Percentiles rank a stretch among this genome's conserved stretches.
These are phyloP conservation scores for Neofusicoccum umdonicola DNA, from an alignment of 2,329 filamentous ascomycete species.

Conservation along the genomic window DNA sequence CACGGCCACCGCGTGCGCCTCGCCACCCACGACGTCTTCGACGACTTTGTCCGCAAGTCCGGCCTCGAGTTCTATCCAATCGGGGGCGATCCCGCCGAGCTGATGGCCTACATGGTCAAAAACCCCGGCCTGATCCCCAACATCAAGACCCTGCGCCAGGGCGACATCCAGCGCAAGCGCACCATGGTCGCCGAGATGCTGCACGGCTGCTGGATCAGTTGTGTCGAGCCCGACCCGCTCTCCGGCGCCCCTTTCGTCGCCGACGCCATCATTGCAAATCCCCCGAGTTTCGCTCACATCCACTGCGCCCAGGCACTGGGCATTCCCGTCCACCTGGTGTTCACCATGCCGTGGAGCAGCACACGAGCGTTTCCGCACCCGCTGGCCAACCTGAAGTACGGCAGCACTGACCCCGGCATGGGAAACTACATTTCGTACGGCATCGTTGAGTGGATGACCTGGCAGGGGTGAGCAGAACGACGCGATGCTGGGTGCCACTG, in stretches of 20 bases:
- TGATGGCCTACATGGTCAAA: slow-evolving; percentile 72
- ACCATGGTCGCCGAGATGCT: slow-evolving; percentile 31
- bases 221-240: slow-evolving; percentile 15
- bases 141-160: slow-evolving; percentile 28
- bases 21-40: slow-evolving; percentile 56
- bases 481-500: background rate
- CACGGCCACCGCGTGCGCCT: slow-evolving; percentile 57
- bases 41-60: slow-evolving; percentile 52
- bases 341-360: slow-evolving; percentile 50
- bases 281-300: slow-evolving; percentile 23
- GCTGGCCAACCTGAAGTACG: slow-evolving; percentile 46
- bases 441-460: slow-evolving; percentile 50
- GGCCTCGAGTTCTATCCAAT: slow-evolving; percentile 59
- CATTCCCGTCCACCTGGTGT: slow-evolving; percentile 23
- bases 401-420: slow-evolving; percentile 31
- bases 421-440: slow-evolving; percentile 49
- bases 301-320: slow-evolving; percentile 22
- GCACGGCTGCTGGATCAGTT: slow-evolving; percentile 34
- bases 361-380: slow-evolving; percentile 50
- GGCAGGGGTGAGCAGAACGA: slow-evolving; percentile 43
- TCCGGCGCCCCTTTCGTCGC: slow-evolving; percentile 19
- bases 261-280: slow-evolving; percentile 24
- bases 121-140: slow-evolving; percentile 62
- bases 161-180: slow-evolving; percentile 27
- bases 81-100: slow-evolving; percentile 54